Percentiles rank a stretch among this genome's conserved stretches.
Conservation (phyloP, 2,329 filamentous ascomycete species). For the Myriosclerotinia duriaeana region DNA sequence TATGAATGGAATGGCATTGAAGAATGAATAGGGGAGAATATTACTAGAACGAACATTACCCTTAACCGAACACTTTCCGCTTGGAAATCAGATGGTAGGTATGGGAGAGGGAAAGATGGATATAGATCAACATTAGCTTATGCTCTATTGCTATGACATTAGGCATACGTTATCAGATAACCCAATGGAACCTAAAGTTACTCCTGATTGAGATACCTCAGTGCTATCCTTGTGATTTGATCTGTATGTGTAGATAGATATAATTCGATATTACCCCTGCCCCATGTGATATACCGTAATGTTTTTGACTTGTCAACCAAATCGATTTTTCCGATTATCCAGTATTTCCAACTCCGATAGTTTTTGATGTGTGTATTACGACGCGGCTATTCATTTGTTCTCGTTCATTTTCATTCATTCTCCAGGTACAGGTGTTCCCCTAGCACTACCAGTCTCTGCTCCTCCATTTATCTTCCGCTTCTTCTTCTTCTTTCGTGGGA, state of each 20-base stretch:
- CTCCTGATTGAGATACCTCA: not conserved
- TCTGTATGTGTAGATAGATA: not conserved
- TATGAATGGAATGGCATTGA: constrained; percentile 4
- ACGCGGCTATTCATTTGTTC: not conserved
- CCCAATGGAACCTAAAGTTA: constrained; percentile 21
- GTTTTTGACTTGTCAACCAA: not conserved
- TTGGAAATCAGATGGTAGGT: constrained; percentile 21
- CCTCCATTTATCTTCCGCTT: constrained; percentile 65
- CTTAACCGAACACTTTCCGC: constrained; percentile 8
- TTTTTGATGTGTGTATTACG: not conserved
- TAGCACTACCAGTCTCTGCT: constrained; percentile 56
- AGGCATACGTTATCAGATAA: constrained; percentile 12
- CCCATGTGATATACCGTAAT: not conserved
- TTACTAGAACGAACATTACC: constrained; percentile 5
- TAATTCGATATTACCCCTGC: not conserved
- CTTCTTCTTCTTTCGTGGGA: constrained; percentile 71
- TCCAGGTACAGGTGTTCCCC: constrained; percentile 55
- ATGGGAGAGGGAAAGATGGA: constrained; percentile 20
- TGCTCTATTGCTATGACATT: constrained; percentile 18
- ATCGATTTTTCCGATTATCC: not conserved
- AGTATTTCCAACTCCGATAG: not conserved
- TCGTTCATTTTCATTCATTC: not conserved
- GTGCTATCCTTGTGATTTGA: not conserved
- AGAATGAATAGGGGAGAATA: not conserved
- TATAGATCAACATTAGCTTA: constrained; percentile 21